These are phyloP conservation scores for Skeletonema costatum DNA, from an alignment of 108 stramenopile species.

Conservation along the genomic window DNA sequence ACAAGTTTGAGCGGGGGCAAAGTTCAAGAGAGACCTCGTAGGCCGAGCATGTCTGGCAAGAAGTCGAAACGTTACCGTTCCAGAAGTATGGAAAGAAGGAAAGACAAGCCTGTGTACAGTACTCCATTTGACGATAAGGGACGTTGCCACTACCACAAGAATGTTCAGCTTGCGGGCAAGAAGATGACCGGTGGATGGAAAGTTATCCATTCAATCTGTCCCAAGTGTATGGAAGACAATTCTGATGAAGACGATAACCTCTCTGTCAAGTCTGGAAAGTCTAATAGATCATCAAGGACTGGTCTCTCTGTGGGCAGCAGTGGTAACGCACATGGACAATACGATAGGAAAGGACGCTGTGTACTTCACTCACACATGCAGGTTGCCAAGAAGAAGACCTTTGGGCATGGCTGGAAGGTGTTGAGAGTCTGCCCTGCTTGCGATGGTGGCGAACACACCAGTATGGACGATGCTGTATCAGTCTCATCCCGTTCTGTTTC, in stretches of 20 bases:
- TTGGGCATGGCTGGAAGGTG: slow-evolving; percentile 29
- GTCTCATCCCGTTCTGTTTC: neutral
- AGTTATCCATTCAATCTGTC: slow-evolving; percentile 22
- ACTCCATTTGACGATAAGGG: slow-evolving; percentile 50
- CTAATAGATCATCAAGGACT: slow-evolving; percentile 9
- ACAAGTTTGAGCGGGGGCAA: slow-evolving; percentile 26
- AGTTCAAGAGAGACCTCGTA: slow-evolving; percentile 23
- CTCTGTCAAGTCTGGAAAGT: slow-evolving; percentile 28
- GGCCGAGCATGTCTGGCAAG: slow-evolving; percentile 3
- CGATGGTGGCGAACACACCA: slow-evolving; percentile 1
- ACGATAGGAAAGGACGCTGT: slow-evolving; percentile 25
- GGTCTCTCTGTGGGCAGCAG: neutral
- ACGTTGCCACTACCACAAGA: slow-evolving; percentile 43
- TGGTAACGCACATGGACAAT: slow-evolving; percentile 2
- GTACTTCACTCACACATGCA: slow-evolving; percentile 14
- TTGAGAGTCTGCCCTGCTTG: slow-evolving; percentile 26
- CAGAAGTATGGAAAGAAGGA: neutral
- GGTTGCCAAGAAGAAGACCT: slow-evolving; percentile 23
- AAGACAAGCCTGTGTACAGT: slow-evolving; percentile 10
- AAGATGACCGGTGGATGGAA: slow-evolving; percentile 47
- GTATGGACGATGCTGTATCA: slow-evolving; percentile 19
- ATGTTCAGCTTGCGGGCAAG: slow-evolving; percentile 41
- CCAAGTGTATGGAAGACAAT: slow-evolving; percentile 47
- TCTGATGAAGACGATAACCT: neutral
- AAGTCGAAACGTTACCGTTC: neutral